Percentiles rank a stretch among this genome's conserved stretches.
Evolutionary conservation across 2,329 filamentous ascomycete species (phyloP).

Genomic region (Nemania sp.): DNA sequence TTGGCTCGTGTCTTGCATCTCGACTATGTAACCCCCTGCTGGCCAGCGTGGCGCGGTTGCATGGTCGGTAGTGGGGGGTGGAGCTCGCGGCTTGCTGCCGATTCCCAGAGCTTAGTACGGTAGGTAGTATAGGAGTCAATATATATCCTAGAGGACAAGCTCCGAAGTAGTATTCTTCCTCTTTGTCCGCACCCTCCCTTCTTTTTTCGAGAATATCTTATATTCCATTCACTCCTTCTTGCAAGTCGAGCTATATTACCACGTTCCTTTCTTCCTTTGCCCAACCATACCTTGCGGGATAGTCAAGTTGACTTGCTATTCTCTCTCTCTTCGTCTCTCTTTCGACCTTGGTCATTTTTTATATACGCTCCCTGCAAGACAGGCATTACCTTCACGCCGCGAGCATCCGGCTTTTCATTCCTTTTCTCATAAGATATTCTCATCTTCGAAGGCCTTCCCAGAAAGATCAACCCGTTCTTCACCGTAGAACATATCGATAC

Average conservation of each 20-base stretch:
- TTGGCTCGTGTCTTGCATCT: conserved; percentile 36
- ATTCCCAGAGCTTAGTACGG: conserved; percentile 19
- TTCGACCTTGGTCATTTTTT: conserved; percentile 37
- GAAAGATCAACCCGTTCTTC: conserved; percentile 17
- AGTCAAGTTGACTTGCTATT: conserved; percentile 35
- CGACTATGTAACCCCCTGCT: conserved; percentile 35
- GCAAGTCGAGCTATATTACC: conserved; percentile 46
- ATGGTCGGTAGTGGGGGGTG: conserved; percentile 35
- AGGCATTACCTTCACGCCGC: conserved; percentile 38
- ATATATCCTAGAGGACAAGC: conserved; percentile 46
- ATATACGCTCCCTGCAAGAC: conserved; percentile 46
- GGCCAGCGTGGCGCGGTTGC: conserved; percentile 36
- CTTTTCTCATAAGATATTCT: conserved; percentile 19
- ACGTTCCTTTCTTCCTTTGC: conserved; percentile 44
- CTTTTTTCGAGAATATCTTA: conserved; percentile 42
- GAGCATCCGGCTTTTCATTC: conserved; percentile 33
- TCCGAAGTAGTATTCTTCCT: conserved; percentile 28
- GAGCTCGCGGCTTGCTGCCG: conserved; percentile 31
- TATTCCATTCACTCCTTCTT: conserved; percentile 45
- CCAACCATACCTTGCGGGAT: conserved; percentile 4
- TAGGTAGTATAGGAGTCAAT: conserved; percentile 36
- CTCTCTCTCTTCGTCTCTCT: conserved; percentile 43
- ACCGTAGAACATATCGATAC: conserved; percentile 30
- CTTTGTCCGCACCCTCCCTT: conserved; percentile 34
- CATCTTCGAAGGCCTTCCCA: conserved; percentile 19